Conservation (phyloP, 495 filamentous ascomycete species). For the Talaromyces adpressus region DNA sequence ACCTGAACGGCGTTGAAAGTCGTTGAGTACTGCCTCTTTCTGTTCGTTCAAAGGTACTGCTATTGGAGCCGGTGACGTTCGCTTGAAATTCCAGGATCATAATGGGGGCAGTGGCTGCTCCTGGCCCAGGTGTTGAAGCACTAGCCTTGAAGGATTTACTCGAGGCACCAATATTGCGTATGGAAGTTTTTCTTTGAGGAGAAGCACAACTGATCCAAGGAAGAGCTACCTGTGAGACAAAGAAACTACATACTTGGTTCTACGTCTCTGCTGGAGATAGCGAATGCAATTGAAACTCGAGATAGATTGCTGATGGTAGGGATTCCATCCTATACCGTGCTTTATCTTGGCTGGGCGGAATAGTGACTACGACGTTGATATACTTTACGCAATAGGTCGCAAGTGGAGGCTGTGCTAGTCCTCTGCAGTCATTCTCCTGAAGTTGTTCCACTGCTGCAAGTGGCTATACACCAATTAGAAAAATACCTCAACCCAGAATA, state of each 20-base stretch:
- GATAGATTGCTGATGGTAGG: not conserved
- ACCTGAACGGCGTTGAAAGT: not conserved
- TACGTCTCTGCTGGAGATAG: not conserved
- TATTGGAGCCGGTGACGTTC: not conserved
- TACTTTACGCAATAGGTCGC: not conserved
- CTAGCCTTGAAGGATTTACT: not conserved
- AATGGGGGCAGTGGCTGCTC: not conserved
- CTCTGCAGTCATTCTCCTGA: not conserved
- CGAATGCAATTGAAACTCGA: not conserved
- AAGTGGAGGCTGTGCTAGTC: not conserved
- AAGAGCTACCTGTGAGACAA: not conserved
- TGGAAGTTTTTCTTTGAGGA: not conserved
- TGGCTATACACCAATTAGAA: not conserved
- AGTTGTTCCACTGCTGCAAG: not conserved
- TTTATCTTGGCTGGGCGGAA: not conserved
- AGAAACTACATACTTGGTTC: not conserved
- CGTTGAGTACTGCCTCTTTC: not conserved
- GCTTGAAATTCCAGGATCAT: not conserved
- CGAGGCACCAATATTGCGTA: not conserved
- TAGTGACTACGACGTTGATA: not conserved
- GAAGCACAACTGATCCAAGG: not conserved
- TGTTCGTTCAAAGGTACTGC: not conserved
- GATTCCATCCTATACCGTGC: not conserved
- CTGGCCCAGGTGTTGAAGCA: not conserved
- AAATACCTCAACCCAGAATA: not conserved